Evolutionary conservation across 441 rosid genomes (phyloP), one percentile per base, ranked within the genome.

Genomic region (Pelargonium cotyledonis): DNA sequence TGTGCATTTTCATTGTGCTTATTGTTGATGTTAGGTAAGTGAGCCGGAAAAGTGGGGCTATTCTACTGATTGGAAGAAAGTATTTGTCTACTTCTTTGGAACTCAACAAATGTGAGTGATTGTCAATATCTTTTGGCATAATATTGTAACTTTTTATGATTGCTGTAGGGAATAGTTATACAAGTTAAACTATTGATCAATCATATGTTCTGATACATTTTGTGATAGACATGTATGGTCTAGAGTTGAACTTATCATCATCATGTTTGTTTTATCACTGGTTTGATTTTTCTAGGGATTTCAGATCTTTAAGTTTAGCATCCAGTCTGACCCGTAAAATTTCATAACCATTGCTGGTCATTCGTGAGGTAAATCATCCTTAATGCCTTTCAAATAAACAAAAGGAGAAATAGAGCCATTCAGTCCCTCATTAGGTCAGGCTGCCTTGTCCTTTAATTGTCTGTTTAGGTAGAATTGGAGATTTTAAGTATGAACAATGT

Each of bases 1-100:
- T 67, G 31, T 63, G 46, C 31, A 26, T n/a, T 69, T 53, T 65
- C 14, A 60, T 18, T 71, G 41, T 9, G 65, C 67, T 80, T 68
- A 72, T 71, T 83, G 31, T 26, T 69, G 55, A 62, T 79, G 72
- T 70, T 83, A 95, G 99, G 97, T 95, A 69, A 92, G 96, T 47
- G 95, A 90, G 80, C 99, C 99, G 1, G 89, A 85, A 71, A 86
- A 95, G 81, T 95, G 99, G 99, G 99, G 98, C 26, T 90, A 83
- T 75, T 78, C 87, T 64, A 76, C 90, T 41, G 98, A 92, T 78
- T 86, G 84, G 98, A 95, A 86, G 87, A 95, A 95, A 86, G 93
- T 95, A 46, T 77, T 92, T 68, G 98, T 95, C 69, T 88, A 83
- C 84, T 95, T 95, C 73, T 95, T 95, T 77, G 99, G 99, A 72